Percentiles rank a stretch among this genome's conserved stretches.
These are phyloP conservation scores for Candida quercuum DNA, from an alignment of 805 yeast species.

Conservation along the genomic window DNA sequence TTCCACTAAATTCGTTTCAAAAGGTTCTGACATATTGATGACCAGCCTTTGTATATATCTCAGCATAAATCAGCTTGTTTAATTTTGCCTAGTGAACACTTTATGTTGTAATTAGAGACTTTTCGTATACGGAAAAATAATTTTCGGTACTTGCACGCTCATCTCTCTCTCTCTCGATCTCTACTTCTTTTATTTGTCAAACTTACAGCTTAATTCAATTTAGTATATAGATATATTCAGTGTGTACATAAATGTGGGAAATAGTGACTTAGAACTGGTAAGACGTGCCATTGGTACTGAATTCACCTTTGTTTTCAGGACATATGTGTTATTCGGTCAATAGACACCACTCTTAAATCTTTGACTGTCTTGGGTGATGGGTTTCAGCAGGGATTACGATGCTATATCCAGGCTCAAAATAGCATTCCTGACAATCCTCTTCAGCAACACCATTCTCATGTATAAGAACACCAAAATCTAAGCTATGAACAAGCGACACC, in stretches of 20 bases:
- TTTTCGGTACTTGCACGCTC: not conserved
- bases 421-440: slow-evolving; percentile 81
- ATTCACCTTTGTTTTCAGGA: too few species aligned
- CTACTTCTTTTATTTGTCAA: not conserved
- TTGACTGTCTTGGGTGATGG: not conserved
- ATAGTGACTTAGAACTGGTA: too few species aligned
- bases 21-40: not conserved
- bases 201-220: not conserved
- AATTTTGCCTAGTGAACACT: not conserved
- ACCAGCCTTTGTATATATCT: not conserved
- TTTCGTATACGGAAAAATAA: too few species aligned
- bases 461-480: slow-evolving; percentile 85
- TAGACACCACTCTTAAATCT: not conserved
- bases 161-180: not conserved
- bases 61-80: not conserved
- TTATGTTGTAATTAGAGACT: not conserved
- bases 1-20: not conserved
- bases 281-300: too few species aligned
- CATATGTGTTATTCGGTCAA: too few species aligned
- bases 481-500: slow-evolving; percentile 67
- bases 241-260: not conserved
- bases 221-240: not conserved
- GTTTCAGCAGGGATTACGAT: slow-evolving; percentile 18
- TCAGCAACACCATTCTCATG: slow-evolving; percentile 76
- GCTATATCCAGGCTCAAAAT: slow-evolving; percentile 54